Evolutionary conservation across 2,329 filamentous ascomycete species (phyloP).

Genomic region (Talaromyces piceae): DNA sequence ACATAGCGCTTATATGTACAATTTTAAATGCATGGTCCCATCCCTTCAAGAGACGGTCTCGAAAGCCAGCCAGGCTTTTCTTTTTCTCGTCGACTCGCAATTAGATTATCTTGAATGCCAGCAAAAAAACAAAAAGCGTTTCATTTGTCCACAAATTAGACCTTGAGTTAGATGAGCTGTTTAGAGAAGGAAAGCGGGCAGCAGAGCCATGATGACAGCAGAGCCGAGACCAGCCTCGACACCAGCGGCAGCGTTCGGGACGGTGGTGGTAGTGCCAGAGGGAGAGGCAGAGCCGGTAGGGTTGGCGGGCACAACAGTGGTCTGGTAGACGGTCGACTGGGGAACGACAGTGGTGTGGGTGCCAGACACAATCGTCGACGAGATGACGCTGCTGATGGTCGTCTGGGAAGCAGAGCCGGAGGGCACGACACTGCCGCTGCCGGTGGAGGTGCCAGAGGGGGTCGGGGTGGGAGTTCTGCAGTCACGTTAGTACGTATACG

Average conservation of each 20-base stretch:
- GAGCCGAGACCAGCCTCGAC: slow-evolving; percentile 1
- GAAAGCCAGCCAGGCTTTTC: not conserved
- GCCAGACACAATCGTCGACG: slow-evolving; percentile 6
- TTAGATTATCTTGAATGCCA: not conserved
- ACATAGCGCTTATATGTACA: slow-evolving; percentile 1
- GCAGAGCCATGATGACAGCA: slow-evolving; percentile 2
- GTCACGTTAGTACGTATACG: not conserved
- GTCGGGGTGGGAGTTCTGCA: not conserved
- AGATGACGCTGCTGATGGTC: slow-evolving; percentile 8
- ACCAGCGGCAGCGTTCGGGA: slow-evolving; percentile 1
- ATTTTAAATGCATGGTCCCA: not conserved
- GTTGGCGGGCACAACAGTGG: slow-evolving; percentile 9
- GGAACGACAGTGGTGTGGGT: slow-evolving; percentile 5
- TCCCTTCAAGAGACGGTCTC: not conserved
- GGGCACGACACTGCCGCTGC: slow-evolving; percentile 3
- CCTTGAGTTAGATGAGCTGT: not conserved
- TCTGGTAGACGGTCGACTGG: slow-evolving; percentile 9
- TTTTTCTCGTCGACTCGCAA: not conserved
- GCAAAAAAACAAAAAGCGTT: not conserved
- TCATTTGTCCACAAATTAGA: not conserved
- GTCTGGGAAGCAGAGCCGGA: slow-evolving; percentile 6
- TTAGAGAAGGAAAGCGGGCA: slow-evolving; percentile 8
- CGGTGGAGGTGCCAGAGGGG: not conserved
- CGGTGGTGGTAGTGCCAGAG: slow-evolving; percentile 2
- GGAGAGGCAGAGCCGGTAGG: not conserved